These are phyloP conservation scores for Xylaria sp. DNA, from an alignment of 2,329 filamentous ascomycete genomes.

Conservation along the genomic window DNA sequence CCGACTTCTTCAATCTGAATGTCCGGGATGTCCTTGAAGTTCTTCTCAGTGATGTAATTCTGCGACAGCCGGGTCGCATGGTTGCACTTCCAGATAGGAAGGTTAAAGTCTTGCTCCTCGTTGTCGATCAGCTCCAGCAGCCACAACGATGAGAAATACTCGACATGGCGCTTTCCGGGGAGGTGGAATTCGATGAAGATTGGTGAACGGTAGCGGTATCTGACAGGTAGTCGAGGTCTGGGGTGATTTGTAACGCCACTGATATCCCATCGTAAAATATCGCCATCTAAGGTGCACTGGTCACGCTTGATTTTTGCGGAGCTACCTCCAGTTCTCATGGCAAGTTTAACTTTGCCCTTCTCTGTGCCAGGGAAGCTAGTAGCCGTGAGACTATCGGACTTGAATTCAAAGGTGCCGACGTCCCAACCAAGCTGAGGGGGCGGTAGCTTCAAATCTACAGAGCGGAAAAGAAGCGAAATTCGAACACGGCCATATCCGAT, in stretches of 20 bases:
- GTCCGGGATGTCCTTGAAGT: conserved; percentile 71
- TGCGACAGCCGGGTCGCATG: conserved; percentile 79
- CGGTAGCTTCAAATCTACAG: conserved; percentile 85
- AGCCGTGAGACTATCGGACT: conserved; percentile 70
- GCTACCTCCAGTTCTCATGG: conserved; percentile 83
- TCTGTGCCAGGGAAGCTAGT: conserved; percentile 63
- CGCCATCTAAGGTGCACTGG: conserved; percentile 66
- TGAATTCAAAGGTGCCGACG: conserved; percentile 91
- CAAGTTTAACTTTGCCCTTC: conserved; percentile 72
- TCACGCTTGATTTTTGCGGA: conserved; percentile 71
- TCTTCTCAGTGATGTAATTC: conserved; percentile 87
- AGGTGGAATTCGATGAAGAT: conserved; percentile 86
- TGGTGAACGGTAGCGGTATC: conserved; percentile 87
- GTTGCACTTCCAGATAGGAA: conserved; percentile 90
- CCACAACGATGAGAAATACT: conserved; percentile 84
- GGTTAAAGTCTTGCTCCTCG: conserved; percentile 75
- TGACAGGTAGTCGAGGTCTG: conserved; percentile 79
- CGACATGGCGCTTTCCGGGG: conserved; percentile 69
- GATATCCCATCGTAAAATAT: conserved; percentile 57
- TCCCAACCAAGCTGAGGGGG: conserved; percentile 89
- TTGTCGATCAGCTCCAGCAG: conserved; percentile 83
- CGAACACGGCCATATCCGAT: conserved; percentile 90
- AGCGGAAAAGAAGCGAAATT: conserved; percentile 88
- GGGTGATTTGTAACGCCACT: conserved; percentile 47
- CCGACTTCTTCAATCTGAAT: conserved; percentile 81